Conservation (phyloP, 2,329 filamentous ascomycete genomes). For the Alternaria sp. region DNA sequence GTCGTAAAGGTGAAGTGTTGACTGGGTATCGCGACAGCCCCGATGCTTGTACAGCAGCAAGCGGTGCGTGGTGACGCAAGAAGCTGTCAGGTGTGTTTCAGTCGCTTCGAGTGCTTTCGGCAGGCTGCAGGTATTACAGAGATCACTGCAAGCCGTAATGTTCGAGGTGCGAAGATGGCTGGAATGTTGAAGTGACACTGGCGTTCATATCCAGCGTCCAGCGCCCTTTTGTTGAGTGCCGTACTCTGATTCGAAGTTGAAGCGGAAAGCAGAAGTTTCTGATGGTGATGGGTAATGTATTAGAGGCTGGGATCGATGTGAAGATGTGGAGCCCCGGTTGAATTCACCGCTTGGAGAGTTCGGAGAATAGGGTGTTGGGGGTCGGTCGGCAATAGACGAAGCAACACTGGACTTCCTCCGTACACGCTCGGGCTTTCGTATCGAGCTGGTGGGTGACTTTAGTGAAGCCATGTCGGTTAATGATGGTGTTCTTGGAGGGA, state of each 20-base stretch:
- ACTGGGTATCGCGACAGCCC: slow-evolving; percentile 7
- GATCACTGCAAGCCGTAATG: background rate
- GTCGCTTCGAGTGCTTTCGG: slow-evolving; percentile 2
- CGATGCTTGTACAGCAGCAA: slow-evolving; percentile 14
- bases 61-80: slow-evolving; percentile 16
- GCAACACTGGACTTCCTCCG: slow-evolving; percentile 46
- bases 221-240: slow-evolving; percentile 24
- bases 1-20: slow-evolving; percentile 23
- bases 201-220: slow-evolving; percentile 27
- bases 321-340: slow-evolving; percentile 32
- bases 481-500: slow-evolving; percentile 38
- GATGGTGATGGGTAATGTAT: slow-evolving; percentile 48
- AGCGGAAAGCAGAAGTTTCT: slow-evolving; percentile 47
- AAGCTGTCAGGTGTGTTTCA: slow-evolving; percentile 13
- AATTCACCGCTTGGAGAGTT: slow-evolving; percentile 38
- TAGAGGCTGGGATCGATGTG: slow-evolving; percentile 39
- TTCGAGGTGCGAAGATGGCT: background rate
- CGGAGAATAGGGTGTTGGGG: slow-evolving; percentile 50
- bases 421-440: slow-evolving; percentile 40
- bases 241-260: slow-evolving; percentile 39
- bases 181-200: background rate
- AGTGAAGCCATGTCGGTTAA: slow-evolving; percentile 25
- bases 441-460: slow-evolving; percentile 36
- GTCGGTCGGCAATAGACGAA: slow-evolving; percentile 45
- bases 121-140: background rate